Percentiles rank a stretch among this genome's conserved stretches.
Evolutionary conservation across 1,284 basidiomycete species (phyloP).

Genomic region (Mycena sp.): DNA sequence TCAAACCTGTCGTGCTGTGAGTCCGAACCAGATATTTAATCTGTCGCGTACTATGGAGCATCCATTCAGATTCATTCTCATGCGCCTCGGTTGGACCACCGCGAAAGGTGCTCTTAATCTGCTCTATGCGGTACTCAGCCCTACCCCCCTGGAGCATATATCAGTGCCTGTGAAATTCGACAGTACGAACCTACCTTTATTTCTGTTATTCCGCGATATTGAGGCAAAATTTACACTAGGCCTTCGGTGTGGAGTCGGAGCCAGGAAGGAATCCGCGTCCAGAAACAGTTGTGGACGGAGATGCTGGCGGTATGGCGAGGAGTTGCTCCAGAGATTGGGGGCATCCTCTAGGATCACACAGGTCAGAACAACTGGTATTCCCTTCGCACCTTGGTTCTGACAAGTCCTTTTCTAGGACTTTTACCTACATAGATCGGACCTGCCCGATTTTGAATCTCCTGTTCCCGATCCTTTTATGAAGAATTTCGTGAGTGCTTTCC

Average conservation of each 20-base stretch:
- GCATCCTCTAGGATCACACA: too few relatives aligned
- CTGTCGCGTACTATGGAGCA: neutral
- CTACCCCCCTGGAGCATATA: slow-evolving; percentile 2
- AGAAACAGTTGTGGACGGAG: too few relatives aligned
- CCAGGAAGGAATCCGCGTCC: neutral
- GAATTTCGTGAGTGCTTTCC: too few relatives aligned
- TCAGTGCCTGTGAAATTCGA: neutral
- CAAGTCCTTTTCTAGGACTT: too few relatives aligned
- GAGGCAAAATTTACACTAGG: neutral
- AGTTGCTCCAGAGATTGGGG: too few relatives aligned
- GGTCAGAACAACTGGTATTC: too few relatives aligned
- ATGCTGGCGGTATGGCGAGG: too few relatives aligned
- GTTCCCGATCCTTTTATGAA: too few relatives aligned
- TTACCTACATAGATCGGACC: too few relatives aligned
- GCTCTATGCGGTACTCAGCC: slow-evolving; percentile 7
- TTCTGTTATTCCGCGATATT: neutral
- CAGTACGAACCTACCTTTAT: neutral
- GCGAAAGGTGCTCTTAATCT: slow-evolving; percentile 12
- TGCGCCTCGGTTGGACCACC: neutral
- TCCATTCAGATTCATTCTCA: neutral
- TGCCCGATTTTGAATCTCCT: too few relatives aligned
- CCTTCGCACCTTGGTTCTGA: too few relatives aligned
- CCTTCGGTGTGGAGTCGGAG: neutral
- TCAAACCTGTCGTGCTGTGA: neutral
- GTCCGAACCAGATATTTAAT: too few relatives aligned